A percentile compares a stretch with the other conserved stretches of the same genome.
phyloP scores from a whole-genome alignment of 1,139 yeast species.

The Blastobotrys buckinghamii region DNA sequence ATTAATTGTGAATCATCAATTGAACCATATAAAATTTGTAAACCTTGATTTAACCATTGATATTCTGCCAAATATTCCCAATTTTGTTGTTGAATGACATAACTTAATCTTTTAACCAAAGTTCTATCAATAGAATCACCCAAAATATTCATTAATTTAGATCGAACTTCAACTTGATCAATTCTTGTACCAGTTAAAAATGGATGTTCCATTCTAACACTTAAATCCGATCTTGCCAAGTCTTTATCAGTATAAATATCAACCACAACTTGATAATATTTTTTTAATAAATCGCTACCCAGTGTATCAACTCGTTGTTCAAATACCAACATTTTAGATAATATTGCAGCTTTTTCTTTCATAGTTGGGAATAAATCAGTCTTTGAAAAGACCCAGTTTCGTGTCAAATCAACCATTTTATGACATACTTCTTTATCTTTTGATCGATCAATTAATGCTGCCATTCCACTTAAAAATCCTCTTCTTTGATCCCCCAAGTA shows the following conservation, averaged over 20 bases:
- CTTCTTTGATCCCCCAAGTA: conserved; percentile 89
- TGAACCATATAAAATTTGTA: conserved; percentile 78
- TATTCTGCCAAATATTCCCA: conserved; percentile 95
- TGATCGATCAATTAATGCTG: conserved; percentile 86
- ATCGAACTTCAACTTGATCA: conserved; percentile 68
- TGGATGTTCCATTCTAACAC: conserved; percentile 95
- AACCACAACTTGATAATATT: conserved; percentile 79
- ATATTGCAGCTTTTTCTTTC: conserved; percentile 92
- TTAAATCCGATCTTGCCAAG: conserved; percentile 78
- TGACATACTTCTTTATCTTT: conserved; percentile 68
- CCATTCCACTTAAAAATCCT: conserved; percentile 75
- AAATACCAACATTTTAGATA: conserved; percentile 90
- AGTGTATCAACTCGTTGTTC: conserved; percentile 70
- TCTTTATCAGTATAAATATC: conserved; percentile 82
- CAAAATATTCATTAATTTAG: conserved; percentile 73
- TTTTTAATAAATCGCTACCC: conserved; percentile 59
- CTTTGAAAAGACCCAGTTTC: conserved; percentile 84
- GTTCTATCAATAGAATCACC: conserved; percentile 76
- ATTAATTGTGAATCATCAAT: conserved; percentile 50
- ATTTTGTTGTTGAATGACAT: conserved; percentile 84
- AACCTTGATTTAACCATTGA: conserved; percentile 92
- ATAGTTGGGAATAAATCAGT: conserved; percentile 87
- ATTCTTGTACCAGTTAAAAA: conserved; percentile 89
- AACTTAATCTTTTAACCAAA: conserved; percentile 71
- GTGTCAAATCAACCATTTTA: conserved; percentile 71